Evolutionary conservation across 768 basidiomycete genomes (phyloP), one percentile per base, ranked within the genome.

Genomic region (Hemileccinum impolitum): DNA sequence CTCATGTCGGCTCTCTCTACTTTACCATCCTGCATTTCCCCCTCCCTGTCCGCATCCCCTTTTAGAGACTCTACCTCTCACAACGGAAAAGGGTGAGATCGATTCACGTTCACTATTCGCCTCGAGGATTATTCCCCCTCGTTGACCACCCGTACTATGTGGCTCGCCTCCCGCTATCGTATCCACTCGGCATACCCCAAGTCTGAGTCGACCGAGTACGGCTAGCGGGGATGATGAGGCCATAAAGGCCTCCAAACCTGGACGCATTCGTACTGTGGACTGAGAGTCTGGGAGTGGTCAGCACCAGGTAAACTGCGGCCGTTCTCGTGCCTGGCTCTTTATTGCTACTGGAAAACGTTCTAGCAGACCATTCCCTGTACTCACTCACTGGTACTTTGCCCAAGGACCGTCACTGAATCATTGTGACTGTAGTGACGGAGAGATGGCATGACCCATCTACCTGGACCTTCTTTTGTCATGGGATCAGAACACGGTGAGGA

Each of bases 361-460:
- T 49, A 10, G 15, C 36, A 8, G 41, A 51, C 36, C 56, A 70
- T 37, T 61, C 69, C 25, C 65, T 68, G 14, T 85, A 85, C 57
- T 85, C 43, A 58, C 70, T 47, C 78, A 82, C 60, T 86, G 84
- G 84, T 85, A 84, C 63, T 86, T 86, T 64, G 82, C 81, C 8
- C 74, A 77, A 55, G 73, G 39, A 45, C 63, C 63, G 61, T 71
- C 57, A 45, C 71, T 47, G 47, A 51, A 39, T 8, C 50, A 52
- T 36, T 19, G 43, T 21, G 15, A n/a, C 2, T 62, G 56, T 44
- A 43, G 44, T 10, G 50, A 47, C 5, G 48, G 45, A 4, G 58
- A 43, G 11, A 55, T 65, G 50, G 51, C 55, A 6, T 67, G 26
- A 62, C 15, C 8, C 28, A 23, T 3, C 23, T 6, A n/a, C n/a